Evolutionary conservation across 1,139 yeast genomes (phyloP).

Genomic region (Nakaseomyces uthaithaninus): DNA sequence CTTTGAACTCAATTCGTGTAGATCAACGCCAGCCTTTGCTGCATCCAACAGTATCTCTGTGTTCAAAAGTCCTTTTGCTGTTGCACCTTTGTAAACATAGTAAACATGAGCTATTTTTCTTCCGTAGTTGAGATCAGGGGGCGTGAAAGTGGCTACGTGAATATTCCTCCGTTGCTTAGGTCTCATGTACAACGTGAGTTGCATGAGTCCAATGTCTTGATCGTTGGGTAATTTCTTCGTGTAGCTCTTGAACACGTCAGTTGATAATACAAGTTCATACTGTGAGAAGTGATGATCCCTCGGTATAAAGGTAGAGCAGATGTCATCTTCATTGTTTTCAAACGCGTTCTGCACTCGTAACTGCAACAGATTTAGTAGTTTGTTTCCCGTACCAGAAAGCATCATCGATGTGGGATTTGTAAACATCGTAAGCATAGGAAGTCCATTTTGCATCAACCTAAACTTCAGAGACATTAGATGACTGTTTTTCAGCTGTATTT

Average conservation of each 20-base stretch:
- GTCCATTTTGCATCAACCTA: conserved; percentile 7
- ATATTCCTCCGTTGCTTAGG: conserved; percentile 1
- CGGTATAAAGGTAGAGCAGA: conserved; percentile 1
- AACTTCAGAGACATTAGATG: conserved; percentile 4
- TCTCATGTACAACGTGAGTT: neutral
- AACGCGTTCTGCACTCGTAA: conserved; percentile 5
- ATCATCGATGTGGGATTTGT: neutral
- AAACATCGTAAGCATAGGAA: neutral
- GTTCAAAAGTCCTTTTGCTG: conserved; percentile 3
- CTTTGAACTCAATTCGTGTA: neutral
- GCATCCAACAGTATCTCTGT: conserved; percentile 3
- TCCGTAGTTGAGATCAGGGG: conserved; percentile 2
- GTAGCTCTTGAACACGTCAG: conserved; percentile 1
- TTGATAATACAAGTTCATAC: neutral
- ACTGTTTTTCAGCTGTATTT: conserved; percentile 2
- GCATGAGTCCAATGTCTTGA: conserved; percentile 5
- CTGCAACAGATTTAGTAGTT: conserved; percentile 3
- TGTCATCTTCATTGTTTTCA: conserved; percentile 6
- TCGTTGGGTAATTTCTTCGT: conserved; percentile 4
- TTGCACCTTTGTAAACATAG: conserved; percentile 1
- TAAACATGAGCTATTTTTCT: conserved; percentile 2
- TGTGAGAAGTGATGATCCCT: neutral
- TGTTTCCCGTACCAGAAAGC: conserved; percentile 2
- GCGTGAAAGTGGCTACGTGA: neutral
- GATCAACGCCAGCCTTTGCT: conserved; percentile 2